Base-by-base conservation (phyloP, 345 rosid species). In the rapeseed (Brassica napus) region DNA sequence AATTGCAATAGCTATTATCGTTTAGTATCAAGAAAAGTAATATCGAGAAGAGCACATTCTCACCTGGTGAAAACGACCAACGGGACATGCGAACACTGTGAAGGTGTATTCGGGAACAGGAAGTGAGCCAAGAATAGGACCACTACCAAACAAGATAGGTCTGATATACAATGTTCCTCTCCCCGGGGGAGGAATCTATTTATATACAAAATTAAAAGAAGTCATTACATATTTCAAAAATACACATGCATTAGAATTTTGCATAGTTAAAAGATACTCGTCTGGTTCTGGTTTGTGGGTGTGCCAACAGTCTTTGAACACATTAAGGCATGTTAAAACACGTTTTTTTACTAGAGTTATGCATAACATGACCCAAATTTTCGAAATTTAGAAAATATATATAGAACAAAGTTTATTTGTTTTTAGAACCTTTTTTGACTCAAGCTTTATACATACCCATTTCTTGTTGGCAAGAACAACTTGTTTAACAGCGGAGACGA, bases 151-250 rank as follows among this genome's bases (percentile, higher is more conserved):
- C 16, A 89, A 84, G 81, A 90, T 23, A 7, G 95, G 92, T 81
- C 95, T 87, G 2, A 90, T 16, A 66, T 90, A 90, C 73, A 90
- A 24, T 12, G 92, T 69, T 26, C 95, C 92, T 80, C 79, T 90
- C 62, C 89, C 91, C 1, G 78, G 77, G 3, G 92, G 95, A 34
- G 95, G 95, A 57, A 90, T 85, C 94, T 85, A 42, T 30, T 1
- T 6, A 34, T 8, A 23, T 54, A 1, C 14, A 18, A 9, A 28
- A n/a, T 64, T 2, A 32, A 64, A 32, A 26, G 32, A 61, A 28
- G 15, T 12, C 7, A 12, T 61, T 14, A 62, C 37, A 30, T 28
- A 61, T 14, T 47, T 47, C 55, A 14, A 47, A 47, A 47, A 47
- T 47, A 14, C 16, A 30, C 39, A 24, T 57, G 8, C 21, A 10